Evolutionary conservation across 225 moss, liverwort and hornwort species (phyloP), one percentile per base, ranked within the genome.

Genomic region (Thuidium tamariscinum): DNA sequence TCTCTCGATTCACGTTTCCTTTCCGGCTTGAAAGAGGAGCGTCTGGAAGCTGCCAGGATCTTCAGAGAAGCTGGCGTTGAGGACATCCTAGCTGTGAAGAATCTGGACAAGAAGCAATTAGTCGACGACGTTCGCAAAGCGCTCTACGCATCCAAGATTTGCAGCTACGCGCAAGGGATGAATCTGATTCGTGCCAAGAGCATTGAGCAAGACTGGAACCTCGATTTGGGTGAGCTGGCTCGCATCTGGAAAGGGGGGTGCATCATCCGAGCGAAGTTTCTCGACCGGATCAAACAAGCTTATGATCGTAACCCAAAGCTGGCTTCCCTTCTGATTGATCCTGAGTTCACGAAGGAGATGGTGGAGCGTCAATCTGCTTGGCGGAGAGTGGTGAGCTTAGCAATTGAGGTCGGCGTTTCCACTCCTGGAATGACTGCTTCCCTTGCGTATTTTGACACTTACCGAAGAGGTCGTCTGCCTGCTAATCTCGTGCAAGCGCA

Each of bases 91-190:
- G 95, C 96, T 2, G 92, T 90, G 71, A 92, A 94, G 72, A 68
- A 93, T 82, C 80, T 97, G 10, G 93, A 97, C 89, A 97, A 97
- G 91, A 95, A 95, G 80, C 94, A 97, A 54, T 87, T 97, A 6
- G 92, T 96, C 2, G 93, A 96, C 70, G 96, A 97, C 79, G 97
- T 97, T 20, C 86, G 97, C 27, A 95, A 97, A 64, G 97, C 97
- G 16, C 84, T 97, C 22, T 97, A 97, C 49, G 93, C 97, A 2
- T 97, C 97, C 11, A 97, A 97, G 85, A 96, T 97, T 39, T 97
- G 97, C 92, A 96, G 97, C 89, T 97, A 97, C 75, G 97, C 97
- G 21, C 97, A 97, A 83, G 97, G 97, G 19, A 97, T 97, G 97
- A 97, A 97, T 80, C 88, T 97, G 16, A 97, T 97, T 80, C 96